Evolutionary conservation across 106 monocot species (phyloP).

Genomic region (Amphibolis antarctica): DNA sequence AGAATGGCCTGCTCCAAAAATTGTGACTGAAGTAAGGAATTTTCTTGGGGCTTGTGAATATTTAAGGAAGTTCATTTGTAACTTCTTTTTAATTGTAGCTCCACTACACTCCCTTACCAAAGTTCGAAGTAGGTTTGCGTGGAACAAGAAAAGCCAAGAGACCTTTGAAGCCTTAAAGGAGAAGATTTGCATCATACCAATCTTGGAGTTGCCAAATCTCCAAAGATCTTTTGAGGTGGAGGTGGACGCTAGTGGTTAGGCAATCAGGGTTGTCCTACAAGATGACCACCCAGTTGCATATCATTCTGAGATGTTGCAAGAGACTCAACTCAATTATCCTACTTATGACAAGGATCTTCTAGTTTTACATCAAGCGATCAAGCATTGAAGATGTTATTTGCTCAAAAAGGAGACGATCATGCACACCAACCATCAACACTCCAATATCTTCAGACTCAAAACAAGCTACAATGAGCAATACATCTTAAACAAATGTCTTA

Average conservation of each 20-base stretch:
- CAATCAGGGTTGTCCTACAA: not conserved
- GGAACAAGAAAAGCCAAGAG: not conserved
- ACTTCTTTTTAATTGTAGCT: not conserved
- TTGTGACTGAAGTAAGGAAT: not conserved
- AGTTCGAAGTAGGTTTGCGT: not conserved
- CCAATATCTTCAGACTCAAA: not conserved
- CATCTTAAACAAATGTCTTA: conserved; percentile 1
- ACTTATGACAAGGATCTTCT: conserved; percentile 6
- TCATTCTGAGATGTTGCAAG: conserved; percentile 4
- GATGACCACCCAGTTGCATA: conserved; percentile 1
- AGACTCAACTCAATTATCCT: not conserved
- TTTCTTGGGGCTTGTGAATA: not conserved
- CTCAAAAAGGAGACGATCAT: not conserved
- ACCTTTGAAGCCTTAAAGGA: not conserved
- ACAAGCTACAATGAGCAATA: not conserved
- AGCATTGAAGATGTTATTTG: not conserved
- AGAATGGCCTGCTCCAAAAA: not conserved
- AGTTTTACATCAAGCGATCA: not conserved
- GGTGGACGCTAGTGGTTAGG: not conserved
- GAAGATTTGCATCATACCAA: not conserved
- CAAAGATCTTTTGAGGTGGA: conserved; percentile 1
- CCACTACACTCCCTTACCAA: not conserved
- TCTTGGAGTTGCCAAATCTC: not conserved
- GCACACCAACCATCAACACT: not conserved
- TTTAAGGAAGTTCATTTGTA: not conserved